These are phyloP conservation scores for Speleostelium caveatum DNA, from an alignment of 78 protist species.

Conservation along the genomic window DNA sequence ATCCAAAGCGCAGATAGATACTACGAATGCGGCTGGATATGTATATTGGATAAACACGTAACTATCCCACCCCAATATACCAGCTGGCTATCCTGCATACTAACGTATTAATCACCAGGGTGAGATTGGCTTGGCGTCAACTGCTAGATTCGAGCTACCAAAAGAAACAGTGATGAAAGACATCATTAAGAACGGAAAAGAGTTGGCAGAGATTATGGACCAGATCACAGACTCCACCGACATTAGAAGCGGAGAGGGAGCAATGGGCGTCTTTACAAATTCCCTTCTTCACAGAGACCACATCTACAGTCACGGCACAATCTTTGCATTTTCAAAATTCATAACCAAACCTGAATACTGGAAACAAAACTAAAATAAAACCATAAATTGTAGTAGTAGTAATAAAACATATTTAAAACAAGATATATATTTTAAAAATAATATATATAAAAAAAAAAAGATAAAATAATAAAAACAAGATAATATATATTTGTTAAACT, in stretches of 20 bases:
- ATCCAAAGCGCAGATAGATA: constrained; percentile 23
- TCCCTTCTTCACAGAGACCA: constrained; percentile 1
- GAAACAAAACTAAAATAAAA: too few relatives aligned
- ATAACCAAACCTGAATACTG: too few relatives aligned
- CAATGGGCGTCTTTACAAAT: constrained; percentile 59
- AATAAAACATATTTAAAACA: too few relatives aligned
- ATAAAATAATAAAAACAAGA: too few relatives aligned
- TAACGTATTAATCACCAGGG: neutral
- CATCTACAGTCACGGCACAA: constrained; percentile 19
- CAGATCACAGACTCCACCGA: constrained; percentile 4
- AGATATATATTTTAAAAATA: too few relatives aligned
- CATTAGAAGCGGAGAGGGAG: constrained; percentile 49
- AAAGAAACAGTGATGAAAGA: constrained; percentile 26
- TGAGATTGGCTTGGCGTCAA: constrained; percentile 11
- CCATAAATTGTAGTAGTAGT: too few relatives aligned
- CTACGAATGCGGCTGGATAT: constrained; percentile 55
- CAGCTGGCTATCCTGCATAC: too few relatives aligned
- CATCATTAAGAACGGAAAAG: constrained; percentile 14
- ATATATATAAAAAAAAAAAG: too few relatives aligned
- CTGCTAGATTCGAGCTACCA: constrained; percentile 53
- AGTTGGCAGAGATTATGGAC: constrained; percentile 56
- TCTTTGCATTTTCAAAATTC: constrained; percentile 59
- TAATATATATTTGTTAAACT: too few relatives aligned
- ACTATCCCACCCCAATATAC: neutral
- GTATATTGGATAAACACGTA: neutral